A percentile compares a stretch with the other conserved stretches of the same genome.
Evolutionary conservation across 2,329 filamentous ascomycete species (phyloP).

Genomic region (Claviceps arundinis): DNA sequence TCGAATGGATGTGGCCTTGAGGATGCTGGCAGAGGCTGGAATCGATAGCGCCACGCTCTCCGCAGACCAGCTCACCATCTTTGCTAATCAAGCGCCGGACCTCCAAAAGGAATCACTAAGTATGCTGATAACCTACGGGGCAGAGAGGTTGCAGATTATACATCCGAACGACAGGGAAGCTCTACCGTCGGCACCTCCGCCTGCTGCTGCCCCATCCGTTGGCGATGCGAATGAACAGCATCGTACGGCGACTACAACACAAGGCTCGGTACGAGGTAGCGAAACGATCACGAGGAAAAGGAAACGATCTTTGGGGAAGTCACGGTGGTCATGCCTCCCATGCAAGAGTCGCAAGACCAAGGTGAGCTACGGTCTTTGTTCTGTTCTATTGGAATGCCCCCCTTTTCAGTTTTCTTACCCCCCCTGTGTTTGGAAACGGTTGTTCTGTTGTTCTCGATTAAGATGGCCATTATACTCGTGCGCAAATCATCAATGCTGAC

Average conservation of each 20-base stretch:
- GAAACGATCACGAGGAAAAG: slow-evolving; percentile 2
- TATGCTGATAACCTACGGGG: slow-evolving; percentile 44
- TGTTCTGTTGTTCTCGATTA: neutral
- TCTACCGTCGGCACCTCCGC: slow-evolving; percentile 14
- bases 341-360: slow-evolving; percentile 25
- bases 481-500: slow-evolving; percentile 9
- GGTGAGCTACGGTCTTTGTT: slow-evolving; percentile 14
- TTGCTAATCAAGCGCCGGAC: slow-evolving; percentile 44
- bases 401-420: too few species aligned
- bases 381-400: neutral
- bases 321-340: slow-evolving; percentile 21
- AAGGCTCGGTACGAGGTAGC: slow-evolving; percentile 16
- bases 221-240: slow-evolving; percentile 9
- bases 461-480: neutral
- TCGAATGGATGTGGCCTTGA: slow-evolving; percentile 33
- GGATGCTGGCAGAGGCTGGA: slow-evolving; percentile 30
- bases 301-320: slow-evolving; percentile 16
- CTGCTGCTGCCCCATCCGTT: slow-evolving; percentile 11
- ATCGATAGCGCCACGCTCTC: slow-evolving; percentile 41
- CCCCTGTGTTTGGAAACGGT: too few species aligned
- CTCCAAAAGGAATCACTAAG: slow-evolving; percentile 40
- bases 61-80: slow-evolving; percentile 43
- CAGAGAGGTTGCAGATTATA: slow-evolving; percentile 42
- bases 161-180: slow-evolving; percentile 31
- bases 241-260: slow-evolving; percentile 16